Base-by-base conservation (phyloP, 2,329 filamentous ascomycete species). In the Ophiocordyceps sinensis region DNA sequence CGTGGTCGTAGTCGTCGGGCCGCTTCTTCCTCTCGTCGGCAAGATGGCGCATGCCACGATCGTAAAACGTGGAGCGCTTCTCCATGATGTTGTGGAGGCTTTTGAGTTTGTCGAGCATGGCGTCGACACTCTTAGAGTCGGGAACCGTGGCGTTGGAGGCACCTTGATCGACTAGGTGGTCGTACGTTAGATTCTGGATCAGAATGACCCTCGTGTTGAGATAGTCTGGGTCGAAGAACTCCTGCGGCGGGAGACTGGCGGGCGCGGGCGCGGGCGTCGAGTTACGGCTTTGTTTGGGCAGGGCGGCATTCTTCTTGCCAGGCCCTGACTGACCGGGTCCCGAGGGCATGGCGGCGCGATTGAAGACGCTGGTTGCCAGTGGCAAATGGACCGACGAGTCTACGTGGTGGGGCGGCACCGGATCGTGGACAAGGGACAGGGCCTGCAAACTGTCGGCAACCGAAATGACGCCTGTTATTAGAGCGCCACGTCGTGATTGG, bases 281-380 rank as follows among this genome's bases (percentile, higher is more conserved):
- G 60, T 87, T 88, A 54, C 84, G 79, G 56, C 82, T 87, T 51
- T 79, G 82, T 50, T 78, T 77, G 49, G 75, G 75, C 45, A 77
- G 71, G 49, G 70, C 70, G 45, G 68, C 65, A 47, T 62, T 62
- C 63, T 85, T 85, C 65, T 80, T 81, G 56, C 75, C 70, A 23
- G 75, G 75, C 43, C 75, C 75, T 52, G 77, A 75, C 53, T 78
- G 73, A 49, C 71, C 68, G 38, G 71, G 67, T 42, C 64, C 64
- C 26, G 73, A 71, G 55, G 75, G 71, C 76, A 80, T 80, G 42
- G 45, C 49, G 44, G 43, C 38, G 38, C 21, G 41, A 38, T 17
- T 15, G 29, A 10, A 23, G 17, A 23, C 10, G 32, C 5, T 6
- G 13, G 32, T 3, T 35, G n/a, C 3, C 32, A 35, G n/a, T 10